Evolutionary conservation across 139 green algal species (phyloP), one percentile per base, ranked within the genome.

Genomic region (Closterium sp.): DNA sequence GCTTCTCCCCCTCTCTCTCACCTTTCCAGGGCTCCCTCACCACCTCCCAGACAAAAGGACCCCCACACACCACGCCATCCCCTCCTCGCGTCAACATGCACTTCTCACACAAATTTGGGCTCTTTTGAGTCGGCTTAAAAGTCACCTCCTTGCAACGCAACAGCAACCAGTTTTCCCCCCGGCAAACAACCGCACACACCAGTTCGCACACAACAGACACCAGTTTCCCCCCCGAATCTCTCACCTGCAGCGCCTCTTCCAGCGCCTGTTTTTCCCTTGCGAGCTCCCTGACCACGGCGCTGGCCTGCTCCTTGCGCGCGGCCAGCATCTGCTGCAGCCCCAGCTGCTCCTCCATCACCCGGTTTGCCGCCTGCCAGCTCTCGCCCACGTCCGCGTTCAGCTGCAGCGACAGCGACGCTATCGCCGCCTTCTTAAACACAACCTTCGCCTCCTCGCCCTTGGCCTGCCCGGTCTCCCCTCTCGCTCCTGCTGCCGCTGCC

Each of bases 241-340:
- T 89, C 88, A 97, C 93, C 34, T 93, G 91, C 34, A 97, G 96
- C 21, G 94, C 31, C 34, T 89, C 84, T 93, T 98, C 96, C 5
- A 97, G 96, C 32, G 95, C 95, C 33, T 94, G 86, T 1, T 96
- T n/a, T 94, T 98, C 96, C 30, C 89, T 88, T 90, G 94, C 91
- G 84, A 96, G 86, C 6, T 90, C 89, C 81, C 32, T 28, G 85
- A 94, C 34, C 16, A 85, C 84, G 7, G 33, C 34, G 31, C 90
- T 55, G 32, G 88, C 36, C 33, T 25, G 32, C 33, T 90, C 91
- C 33, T n/a, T 36, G 16, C 91, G 84, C 36, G 28, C 66, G 35
- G 5, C 38, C 91, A 94, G 89, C 88, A 86, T 25, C 43, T 55
- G 33, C 91, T 95, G 92, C 43, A 76, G 34, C 84, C 32, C 32